Base-by-base conservation (phyloP, 176 grass and related monocot species). In the Tuctoria greenei region DNA sequence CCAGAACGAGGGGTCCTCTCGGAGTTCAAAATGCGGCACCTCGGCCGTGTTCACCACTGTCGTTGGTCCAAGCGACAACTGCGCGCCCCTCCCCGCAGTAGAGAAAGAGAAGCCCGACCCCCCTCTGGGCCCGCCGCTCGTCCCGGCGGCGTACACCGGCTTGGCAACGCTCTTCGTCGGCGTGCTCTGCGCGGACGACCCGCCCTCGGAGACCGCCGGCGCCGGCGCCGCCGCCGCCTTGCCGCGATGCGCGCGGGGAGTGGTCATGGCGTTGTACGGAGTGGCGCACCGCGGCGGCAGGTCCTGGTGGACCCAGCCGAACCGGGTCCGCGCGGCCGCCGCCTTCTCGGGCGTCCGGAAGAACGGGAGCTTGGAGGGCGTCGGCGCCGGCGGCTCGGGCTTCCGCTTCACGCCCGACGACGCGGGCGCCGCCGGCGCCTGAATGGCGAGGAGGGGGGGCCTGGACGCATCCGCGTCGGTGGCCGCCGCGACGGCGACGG, bases 1-100 rank as follows among this genome's bases (percentile, higher is more conserved):
- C 95, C 95, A 98, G 73, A 98, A 98, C 0, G 95, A 98, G 25
- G 88, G 95, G 56, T 94, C 89, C 67, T 98, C 95, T 62, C 84
- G 78, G 35, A 98, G 91, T 54, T 98, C 91, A 23, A 94, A 92
- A 74, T 86, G 76, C 24, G 86, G 84, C 52, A 98, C 91, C 68
- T 93, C 86, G 9, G 20, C 65, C 10, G 86, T 83, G 84, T 91
- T 89, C 54, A 90, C 84, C 36, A 79, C 38, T 20, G 52, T 76
- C 16, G 57, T 25, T 0, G 57, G 81, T 2, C 60, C 31, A 59
- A 87, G 36, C 13, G 76, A 91, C 31, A 81, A 20, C 0, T 79
- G 81, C 35, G 71, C 16, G 3, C 84, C 84, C 59, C 80, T 89
- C 66, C 86, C 43, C 7, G 81, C 49, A 72, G 62, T 12, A 1